Conservation (phyloP, 1,284 basidiomycete species). For the Ceratobasidium sp. region DNA sequence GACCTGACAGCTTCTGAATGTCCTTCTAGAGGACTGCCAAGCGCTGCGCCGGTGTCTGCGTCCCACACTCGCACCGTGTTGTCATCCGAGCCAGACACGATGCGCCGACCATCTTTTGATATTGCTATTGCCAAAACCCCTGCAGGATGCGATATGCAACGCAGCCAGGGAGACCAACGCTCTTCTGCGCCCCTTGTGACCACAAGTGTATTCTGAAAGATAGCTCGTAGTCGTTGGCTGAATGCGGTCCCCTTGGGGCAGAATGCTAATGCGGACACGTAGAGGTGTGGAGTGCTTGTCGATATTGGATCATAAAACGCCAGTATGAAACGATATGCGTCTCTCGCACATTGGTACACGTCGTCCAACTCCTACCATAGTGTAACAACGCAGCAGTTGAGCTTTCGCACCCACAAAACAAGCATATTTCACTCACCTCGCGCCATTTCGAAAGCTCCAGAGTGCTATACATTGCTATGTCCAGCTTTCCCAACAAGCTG, state of each 20-base stretch:
- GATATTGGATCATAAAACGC: background rate
- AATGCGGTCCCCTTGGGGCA: background rate
- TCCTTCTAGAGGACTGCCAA: background rate
- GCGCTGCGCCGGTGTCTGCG: background rate
- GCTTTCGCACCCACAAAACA: too few species aligned
- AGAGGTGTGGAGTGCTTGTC: constrained; percentile 1
- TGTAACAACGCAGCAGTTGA: too few species aligned
- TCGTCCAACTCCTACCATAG: too few species aligned
- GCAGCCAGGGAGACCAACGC: background rate
- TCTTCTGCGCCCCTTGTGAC: background rate
- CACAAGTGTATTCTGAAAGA: background rate
- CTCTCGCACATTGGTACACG: background rate
- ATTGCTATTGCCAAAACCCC: constrained; percentile 5
- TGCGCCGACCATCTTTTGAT: constrained; percentile 13
- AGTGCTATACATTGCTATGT: background rate
- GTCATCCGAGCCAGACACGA: constrained; percentile 24
- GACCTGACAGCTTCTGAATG: too few species aligned
- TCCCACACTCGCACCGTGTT: constrained; percentile 35
- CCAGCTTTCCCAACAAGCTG: constrained; percentile 11
- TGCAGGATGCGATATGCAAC: background rate
- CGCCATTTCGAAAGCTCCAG: too few species aligned
- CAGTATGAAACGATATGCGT: background rate
- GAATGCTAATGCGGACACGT: background rate
- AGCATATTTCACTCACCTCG: too few species aligned
- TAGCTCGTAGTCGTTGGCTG: background rate